phyloP scores from a whole-genome alignment of 257 asterid genomes.

The Gynochthodes officinalis region DNA sequence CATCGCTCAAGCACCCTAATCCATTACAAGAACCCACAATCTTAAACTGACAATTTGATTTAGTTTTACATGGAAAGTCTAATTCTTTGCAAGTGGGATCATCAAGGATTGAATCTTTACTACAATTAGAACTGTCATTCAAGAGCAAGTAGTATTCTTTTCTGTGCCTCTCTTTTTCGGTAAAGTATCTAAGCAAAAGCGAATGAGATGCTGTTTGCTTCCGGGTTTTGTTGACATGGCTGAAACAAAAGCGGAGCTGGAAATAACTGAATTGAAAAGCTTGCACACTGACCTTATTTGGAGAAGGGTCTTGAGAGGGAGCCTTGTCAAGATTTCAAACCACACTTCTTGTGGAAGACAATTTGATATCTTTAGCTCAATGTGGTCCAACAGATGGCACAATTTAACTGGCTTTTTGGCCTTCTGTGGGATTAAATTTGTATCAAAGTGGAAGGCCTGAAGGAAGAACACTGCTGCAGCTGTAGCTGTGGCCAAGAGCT shows the following conservation, averaged over 20 bases:
- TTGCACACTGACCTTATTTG: slow-evolving; percentile 23
- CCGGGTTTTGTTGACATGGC: slow-evolving; percentile 2
- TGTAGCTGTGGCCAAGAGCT: background rate
- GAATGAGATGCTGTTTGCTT: background rate
- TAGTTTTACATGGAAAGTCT: slow-evolving; percentile 16
- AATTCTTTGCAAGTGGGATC: background rate
- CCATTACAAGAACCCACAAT: slow-evolving; percentile 25
- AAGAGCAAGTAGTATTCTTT: slow-evolving; percentile 10
- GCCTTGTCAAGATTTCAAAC: slow-evolving; percentile 6
- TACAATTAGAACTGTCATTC: background rate
- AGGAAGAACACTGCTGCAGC: background rate
- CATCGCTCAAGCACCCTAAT: slow-evolving; percentile 13
- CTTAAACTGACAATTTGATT: background rate
- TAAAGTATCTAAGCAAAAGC: background rate
- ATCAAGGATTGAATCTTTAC: background rate
- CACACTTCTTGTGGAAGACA: slow-evolving; percentile 12
- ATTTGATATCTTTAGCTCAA: slow-evolving; percentile 13
- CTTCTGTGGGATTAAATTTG: background rate
- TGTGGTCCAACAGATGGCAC: background rate
- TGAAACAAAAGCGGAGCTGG: slow-evolving; percentile 13
- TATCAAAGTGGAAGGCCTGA: background rate
- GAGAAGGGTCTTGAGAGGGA: slow-evolving; percentile 17
- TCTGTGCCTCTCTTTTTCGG: background rate
- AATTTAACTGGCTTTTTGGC: background rate
- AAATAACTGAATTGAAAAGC: slow-evolving; percentile 11